Conservation (phyloP, 2,329 filamentous ascomycete species). For the Penicillium sp. region DNA sequence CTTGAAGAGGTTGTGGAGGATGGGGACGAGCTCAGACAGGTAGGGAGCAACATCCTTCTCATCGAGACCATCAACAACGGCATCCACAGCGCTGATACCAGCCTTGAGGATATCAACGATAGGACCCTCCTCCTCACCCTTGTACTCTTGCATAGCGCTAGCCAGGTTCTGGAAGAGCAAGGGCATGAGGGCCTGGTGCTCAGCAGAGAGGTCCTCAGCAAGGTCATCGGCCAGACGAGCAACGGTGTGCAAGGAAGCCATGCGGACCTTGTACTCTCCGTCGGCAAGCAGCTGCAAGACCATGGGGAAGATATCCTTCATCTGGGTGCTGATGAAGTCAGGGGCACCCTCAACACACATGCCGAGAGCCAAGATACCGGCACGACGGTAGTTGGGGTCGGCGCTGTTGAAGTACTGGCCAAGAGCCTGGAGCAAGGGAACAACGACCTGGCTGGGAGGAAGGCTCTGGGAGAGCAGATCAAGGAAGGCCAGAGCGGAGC, state of each 20-base stretch:
- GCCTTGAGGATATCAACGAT: slow-evolving; percentile 85
- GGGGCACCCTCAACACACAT: slow-evolving; percentile 96
- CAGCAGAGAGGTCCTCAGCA: slow-evolving; percentile 81
- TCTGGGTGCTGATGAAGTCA: slow-evolving; percentile 94
- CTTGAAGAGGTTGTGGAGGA: slow-evolving; percentile 79
- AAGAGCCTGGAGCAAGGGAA: slow-evolving; percentile 85
- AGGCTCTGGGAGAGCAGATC: slow-evolving; percentile 86
- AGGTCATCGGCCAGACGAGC: slow-evolving; percentile 92
- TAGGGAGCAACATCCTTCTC: slow-evolving; percentile 79
- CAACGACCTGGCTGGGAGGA: slow-evolving; percentile 89
- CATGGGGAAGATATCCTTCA: slow-evolving; percentile 80
- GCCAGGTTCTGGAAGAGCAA: slow-evolving; percentile 87
- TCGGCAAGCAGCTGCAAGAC: slow-evolving; percentile 83
- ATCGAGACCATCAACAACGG: slow-evolving; percentile 78
- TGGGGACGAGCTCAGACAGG: slow-evolving; percentile 76
- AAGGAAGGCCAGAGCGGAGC: slow-evolving; percentile 81
- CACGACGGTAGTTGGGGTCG: slow-evolving; percentile 79
- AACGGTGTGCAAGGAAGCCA: slow-evolving; percentile 82
- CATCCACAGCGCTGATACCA: slow-evolving; percentile 86
- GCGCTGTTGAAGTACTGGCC: slow-evolving; percentile 74
- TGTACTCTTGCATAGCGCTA: slow-evolving; percentile 69
- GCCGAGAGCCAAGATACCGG: slow-evolving; percentile 86
- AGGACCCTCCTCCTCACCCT: slow-evolving; percentile 67
- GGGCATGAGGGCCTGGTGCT: slow-evolving; percentile 82
- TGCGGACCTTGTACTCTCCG: slow-evolving; percentile 77